Evolutionary conservation across 108 stramenopile species (phyloP), one percentile per base, ranked within the genome.

Genomic region (Schizochytrium sp.): DNA sequence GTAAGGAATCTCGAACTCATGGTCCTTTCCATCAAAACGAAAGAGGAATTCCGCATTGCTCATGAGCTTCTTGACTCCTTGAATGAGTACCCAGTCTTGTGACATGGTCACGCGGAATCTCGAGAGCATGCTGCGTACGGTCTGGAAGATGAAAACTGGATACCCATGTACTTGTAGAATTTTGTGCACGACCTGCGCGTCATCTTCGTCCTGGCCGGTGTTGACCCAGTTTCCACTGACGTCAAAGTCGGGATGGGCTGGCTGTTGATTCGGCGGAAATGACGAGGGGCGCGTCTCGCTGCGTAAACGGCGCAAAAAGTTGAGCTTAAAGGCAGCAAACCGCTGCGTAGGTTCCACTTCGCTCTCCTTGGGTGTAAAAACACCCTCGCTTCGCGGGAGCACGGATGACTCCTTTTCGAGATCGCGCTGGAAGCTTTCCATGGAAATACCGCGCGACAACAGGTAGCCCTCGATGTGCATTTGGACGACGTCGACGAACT

Each of bases 81-180:
- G 76, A 18, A 83, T 53, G 51, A 83, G 76, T 6, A 83, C 76
- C 45, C 51, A 83, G 6, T 83, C 76, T 6, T 5, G 48, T 12
- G 76, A 83, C 76, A 83, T 83, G n/a, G 76, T 83, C 6, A 53
- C 76, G 19, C 76, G 76, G 23, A 83, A 83, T 12, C 76, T 43
- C 48, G 48, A 55, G 6, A 83, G 23, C 76, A 83, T 83, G 51
- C 48, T 83, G 12, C 51, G 76, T 4, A 83, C 51, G 28, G 51
- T 83, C 51, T 83, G 45, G 51, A 83, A 83, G 48, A 83, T 53
- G 28, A 83, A 83, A 18, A 83, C 76, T 0, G 76, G 76, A 45
- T 83, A 83, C n/a, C 76, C 76, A 16, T 53, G 45, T 12, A 1
- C 76, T 23, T 47, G 48, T 1, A 83, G 76, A 53, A 53, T 83